Evolutionary conservation across 371 early-diverging fungal genomes (phyloP), one percentile per base, ranked within the genome.

Genomic region (Chytridiales sp.): DNA sequence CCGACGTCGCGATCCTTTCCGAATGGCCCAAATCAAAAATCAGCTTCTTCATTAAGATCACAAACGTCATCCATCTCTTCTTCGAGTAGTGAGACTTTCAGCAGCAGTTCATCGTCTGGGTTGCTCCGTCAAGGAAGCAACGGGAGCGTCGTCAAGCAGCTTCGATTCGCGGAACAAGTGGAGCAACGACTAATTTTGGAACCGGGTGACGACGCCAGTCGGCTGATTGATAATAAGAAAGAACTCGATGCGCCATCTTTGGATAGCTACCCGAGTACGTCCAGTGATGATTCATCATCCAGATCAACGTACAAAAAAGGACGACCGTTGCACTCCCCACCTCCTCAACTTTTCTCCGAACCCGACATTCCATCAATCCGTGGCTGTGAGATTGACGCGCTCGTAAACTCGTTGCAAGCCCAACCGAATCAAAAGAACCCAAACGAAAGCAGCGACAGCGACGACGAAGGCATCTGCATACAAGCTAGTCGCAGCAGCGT

Each of bases 151-250:
- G 34, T 22, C 8, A 58, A 58, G 40, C 59, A 58, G 5, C 19
- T 58, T 35, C n/a, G 59, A 21, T 58, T 58, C 40, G 47, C 59
- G 24, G 59, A 58, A 11, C 26, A 58, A 22, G 59, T 58, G 11
- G 44, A 58, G 39, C 59, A 58, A 40, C 24, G 49, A 4, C 32
- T 58, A 3, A 58, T 58, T 26, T 26, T 58, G 22, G 49, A 58
- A 19, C 24, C 48, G 17, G 6, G 21, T 8, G 44, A 44, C 8
- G 44, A 44, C 44, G 8, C 13, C 17, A 44, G 17, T 44, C n/a
- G n/a, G n/a, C n/a, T n/a, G n/a, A n/a, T n/a, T n/a, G n/a, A n/a
- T n/a, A n/a, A n/a, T n/a, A n/a, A n/a, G n/a, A n/a, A n/a, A n/a
- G n/a, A n/a, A n/a, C n/a, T n/a, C n/a, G n/a, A n/a, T n/a, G n/a